Evolutionary conservation across 495 filamentous ascomycete species (phyloP).

Genomic region (Emericellopsis terricola): DNA sequence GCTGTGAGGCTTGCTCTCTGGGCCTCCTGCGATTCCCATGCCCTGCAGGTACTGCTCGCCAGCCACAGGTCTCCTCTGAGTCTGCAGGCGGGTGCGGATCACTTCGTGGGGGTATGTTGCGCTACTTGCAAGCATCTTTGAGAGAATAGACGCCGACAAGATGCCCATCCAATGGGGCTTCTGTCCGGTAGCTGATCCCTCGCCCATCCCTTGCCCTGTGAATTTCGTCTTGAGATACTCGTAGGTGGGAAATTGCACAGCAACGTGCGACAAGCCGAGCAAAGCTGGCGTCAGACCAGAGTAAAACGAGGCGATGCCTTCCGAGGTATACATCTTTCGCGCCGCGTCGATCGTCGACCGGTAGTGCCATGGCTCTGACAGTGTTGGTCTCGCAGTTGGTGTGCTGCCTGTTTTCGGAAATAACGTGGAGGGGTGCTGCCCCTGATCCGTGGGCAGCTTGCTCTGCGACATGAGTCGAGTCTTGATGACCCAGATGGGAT

Average conservation of each 20-base stretch:
- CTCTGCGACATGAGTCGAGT: constrained; percentile 91
- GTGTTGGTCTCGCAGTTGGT: constrained; percentile 28
- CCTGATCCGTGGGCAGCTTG: constrained; percentile 11
- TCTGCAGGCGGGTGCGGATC: constrained; percentile 75
- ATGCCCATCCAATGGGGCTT: constrained; percentile 44
- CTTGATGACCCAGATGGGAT: constrained; percentile 99
- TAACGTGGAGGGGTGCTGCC: constrained; percentile 15
- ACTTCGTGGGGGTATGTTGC: constrained; percentile 98
- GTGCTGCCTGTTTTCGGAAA: constrained; percentile 26
- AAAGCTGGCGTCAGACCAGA: constrained; percentile 87
- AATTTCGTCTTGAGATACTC: constrained; percentile 85
- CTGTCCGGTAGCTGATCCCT: constrained; percentile 22
- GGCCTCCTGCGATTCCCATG: constrained; percentile 14
- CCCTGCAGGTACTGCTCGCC: constrained; percentile 47
- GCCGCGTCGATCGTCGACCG: constrained; percentile 71
- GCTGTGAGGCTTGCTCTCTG: constrained; percentile 5
- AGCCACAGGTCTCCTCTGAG: constrained; percentile 49
- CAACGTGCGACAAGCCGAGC: constrained; percentile 84
- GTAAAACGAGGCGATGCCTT: constrained; percentile 84
- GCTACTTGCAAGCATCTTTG: constrained; percentile 85
- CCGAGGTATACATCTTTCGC: constrained; percentile 80
- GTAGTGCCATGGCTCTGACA: constrained; percentile 71
- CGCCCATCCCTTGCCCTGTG: constrained; percentile 72
- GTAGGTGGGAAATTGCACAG: constrained; percentile 93
- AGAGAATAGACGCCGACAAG: constrained; percentile 74